Base-by-base conservation (phyloP, 1,284 basidiomycete genomes). In the Cryptococcus depauperatus region DNA sequence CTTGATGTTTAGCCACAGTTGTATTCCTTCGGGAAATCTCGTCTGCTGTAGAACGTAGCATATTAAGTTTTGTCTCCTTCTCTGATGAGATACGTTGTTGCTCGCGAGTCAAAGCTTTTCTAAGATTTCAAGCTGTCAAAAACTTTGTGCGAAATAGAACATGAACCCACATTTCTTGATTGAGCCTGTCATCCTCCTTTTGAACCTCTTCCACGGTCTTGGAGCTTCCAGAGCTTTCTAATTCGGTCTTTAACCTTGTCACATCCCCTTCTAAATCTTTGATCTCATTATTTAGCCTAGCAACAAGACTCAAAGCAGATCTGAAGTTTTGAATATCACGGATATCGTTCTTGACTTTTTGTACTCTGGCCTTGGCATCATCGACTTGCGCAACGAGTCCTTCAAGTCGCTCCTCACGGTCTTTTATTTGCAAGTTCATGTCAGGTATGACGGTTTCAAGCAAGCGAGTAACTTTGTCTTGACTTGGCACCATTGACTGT, bases 151-250 rank as follows among this genome's bases (percentile, higher is more conserved):
- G 10, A 30, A 28, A 29, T 6, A 25, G 4, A 21, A 18, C 35
- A 10, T 2, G 13, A 19, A 69, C 82, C 58, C 54, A 93, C 90
- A 90, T 76, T 43, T 83, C 74, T 16, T 68, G 69, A 1, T 76
- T 74, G 27, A 90, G 58, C 4, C 70, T 69, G 43, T 84, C 79
- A 6, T 92, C 73, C 58, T 91, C 82, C 21, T 62, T 70, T 63
- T 93, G 85, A 3, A 95, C 82, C 41, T 91, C 88, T 39, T 89
- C 85, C 1, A 80, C 78, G 0, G 88, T 90, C 68, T 82, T 86
- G 5, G 79, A 77, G 11, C 82, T 83, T 2, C 89, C 90, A 1
- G 80, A 80, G 4, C 76, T 72, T 19, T 77, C 72, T 10, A 96
- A 74, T 32, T 84, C 80, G 28, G 73, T 73, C 66, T 93, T 85